A percentile compares a stretch with the other conserved stretches of the same genome.
These are phyloP conservation scores for Fusarium albosuccineum DNA, from an alignment of 2,329 filamentous ascomycete genomes.

Conservation along the genomic window DNA sequence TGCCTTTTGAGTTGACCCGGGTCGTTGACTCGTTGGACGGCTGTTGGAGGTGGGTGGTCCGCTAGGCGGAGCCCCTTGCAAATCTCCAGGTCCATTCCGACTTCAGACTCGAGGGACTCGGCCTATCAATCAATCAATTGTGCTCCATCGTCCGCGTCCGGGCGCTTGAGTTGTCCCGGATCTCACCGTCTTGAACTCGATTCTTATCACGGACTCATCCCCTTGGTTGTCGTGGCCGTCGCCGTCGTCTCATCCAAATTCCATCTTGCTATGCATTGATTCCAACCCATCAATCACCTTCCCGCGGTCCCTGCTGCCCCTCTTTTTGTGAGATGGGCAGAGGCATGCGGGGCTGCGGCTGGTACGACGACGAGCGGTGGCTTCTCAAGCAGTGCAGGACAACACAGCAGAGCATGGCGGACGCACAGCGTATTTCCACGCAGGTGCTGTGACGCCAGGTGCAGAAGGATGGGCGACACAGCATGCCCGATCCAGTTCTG, in stretches of 20 bases:
- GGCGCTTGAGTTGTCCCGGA: conserved; percentile 34
- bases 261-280: conserved; percentile 32
- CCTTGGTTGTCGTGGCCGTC: conserved; percentile 23
- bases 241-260: conserved; percentile 39
- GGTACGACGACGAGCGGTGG: conserved; percentile 36
- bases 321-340: conserved; percentile 40
- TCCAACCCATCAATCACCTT: conserved; percentile 34
- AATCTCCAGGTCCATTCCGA: conserved; percentile 39
- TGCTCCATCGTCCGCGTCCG: conserved; percentile 18
- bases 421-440: conserved; percentile 24
- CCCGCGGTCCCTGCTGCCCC: conserved; percentile 31
- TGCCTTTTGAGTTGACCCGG: conserved; percentile 41
- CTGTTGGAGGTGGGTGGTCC: conserved; percentile 40
- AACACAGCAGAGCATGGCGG: conserved; percentile 35
- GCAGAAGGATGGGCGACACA: conserved; percentile 32
- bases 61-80: conserved; percentile 39
- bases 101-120: conserved; percentile 32
- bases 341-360: conserved; percentile 39
- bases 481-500: conserved; percentile 38
- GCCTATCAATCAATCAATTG: conserved; percentile 41
- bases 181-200: conserved; percentile 24
- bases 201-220: conserved; percentile 24
- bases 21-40: conserved; percentile 41
- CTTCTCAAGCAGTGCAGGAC: conserved; percentile 37
- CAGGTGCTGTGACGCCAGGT: conserved; percentile 33